These are phyloP conservation scores for Psilocybe azurescens DNA, from an alignment of 768 basidiomycete genomes.

Conservation along the genomic window DNA sequence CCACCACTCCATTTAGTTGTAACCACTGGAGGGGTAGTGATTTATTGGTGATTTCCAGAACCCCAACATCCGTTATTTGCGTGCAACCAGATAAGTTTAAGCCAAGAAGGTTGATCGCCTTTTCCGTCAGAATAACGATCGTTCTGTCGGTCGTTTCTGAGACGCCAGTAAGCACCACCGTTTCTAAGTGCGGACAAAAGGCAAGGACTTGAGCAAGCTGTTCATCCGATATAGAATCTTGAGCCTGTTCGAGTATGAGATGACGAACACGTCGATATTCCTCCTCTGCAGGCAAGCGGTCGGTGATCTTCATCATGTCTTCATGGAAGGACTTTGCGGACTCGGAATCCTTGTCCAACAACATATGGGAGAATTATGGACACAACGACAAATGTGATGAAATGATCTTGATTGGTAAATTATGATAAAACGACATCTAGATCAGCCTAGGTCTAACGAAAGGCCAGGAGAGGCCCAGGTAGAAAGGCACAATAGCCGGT, in stretches of 20 bases:
- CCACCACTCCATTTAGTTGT: slow-evolving; percentile 70
- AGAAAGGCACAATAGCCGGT: slow-evolving; percentile 3
- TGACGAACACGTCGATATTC: slow-evolving; percentile 67
- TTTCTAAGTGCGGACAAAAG: slow-evolving; percentile 68
- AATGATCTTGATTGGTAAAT: slow-evolving; percentile 7
- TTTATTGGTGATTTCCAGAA: slow-evolving; percentile 72
- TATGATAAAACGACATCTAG: slow-evolving; percentile 14
- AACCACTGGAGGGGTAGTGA: slow-evolving; percentile 76
- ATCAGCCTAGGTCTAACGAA: slow-evolving; percentile 16
- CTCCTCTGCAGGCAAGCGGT: slow-evolving; percentile 64
- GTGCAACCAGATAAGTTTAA: slow-evolving; percentile 80
- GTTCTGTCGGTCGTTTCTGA: slow-evolving; percentile 72
- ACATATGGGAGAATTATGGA: slow-evolving; percentile 17
- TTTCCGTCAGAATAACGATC: slow-evolving; percentile 63
- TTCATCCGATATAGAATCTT: slow-evolving; percentile 56
- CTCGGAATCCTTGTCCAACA: slow-evolving; percentile 34
- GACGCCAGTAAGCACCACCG: slow-evolving; percentile 72
- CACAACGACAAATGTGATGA: slow-evolving; percentile 6
- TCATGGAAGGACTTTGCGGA: slow-evolving; percentile 47
- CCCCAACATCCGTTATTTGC: slow-evolving; percentile 76
- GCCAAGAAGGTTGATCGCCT: slow-evolving; percentile 71
- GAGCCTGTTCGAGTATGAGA: slow-evolving; percentile 53
- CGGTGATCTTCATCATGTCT: slow-evolving; percentile 63
- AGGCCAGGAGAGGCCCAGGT: slow-evolving; percentile 5
- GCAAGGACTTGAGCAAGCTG: slow-evolving; percentile 61